A percentile compares a stretch with the other conserved stretches of the same genome.
Conservation (phyloP, 208 protist genomes). For the Trypanosomatidae sp. region DNA sequence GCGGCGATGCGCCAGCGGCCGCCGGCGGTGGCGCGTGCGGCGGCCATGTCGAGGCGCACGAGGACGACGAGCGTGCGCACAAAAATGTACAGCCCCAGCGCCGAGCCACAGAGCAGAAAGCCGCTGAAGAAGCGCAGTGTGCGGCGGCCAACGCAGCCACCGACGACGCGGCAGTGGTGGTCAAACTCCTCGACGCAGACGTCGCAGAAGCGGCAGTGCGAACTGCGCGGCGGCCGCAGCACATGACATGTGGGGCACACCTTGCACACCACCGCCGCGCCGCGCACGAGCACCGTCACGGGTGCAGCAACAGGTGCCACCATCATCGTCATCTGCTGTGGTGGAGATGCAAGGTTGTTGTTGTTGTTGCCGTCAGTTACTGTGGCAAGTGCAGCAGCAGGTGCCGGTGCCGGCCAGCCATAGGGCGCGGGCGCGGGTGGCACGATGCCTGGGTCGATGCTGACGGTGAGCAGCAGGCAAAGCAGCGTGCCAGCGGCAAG, state of each 20-base stretch:
- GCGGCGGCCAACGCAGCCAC: conserved; percentile 62
- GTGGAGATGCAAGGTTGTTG: background rate
- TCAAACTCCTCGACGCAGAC: conserved; percentile 81
- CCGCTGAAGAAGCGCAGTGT: conserved; percentile 76
- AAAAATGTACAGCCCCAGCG: conserved; percentile 21
- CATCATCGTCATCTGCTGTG: background rate
- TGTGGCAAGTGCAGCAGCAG: too few relatives aligned
- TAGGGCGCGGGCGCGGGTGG: conserved; percentile 18
- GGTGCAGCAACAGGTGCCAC: too few relatives aligned
- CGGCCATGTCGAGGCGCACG: too few relatives aligned
- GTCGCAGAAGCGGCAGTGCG: conserved; percentile 70
- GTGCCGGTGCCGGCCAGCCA: too few relatives aligned
- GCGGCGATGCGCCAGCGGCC: too few relatives aligned
- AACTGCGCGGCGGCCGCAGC: conserved; percentile 52
- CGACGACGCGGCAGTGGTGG: conserved; percentile 72
- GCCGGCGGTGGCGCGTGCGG: too few relatives aligned
- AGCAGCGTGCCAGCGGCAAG: conserved; percentile 16
- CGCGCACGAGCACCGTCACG: conserved; percentile 15
- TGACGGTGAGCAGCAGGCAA: conserved; percentile 35
- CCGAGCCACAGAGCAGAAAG: conserved; percentile 39
- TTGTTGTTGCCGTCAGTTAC: conserved; percentile 3
- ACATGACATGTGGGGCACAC: conserved; percentile 78
- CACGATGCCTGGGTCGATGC: conserved; percentile 61
- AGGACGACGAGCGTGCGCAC: conserved; percentile 29
- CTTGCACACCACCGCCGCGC: conserved; percentile 27